Base-by-base conservation (phyloP, 2,329 filamentous ascomycete species). In the Fonsecaea monophora region DNA sequence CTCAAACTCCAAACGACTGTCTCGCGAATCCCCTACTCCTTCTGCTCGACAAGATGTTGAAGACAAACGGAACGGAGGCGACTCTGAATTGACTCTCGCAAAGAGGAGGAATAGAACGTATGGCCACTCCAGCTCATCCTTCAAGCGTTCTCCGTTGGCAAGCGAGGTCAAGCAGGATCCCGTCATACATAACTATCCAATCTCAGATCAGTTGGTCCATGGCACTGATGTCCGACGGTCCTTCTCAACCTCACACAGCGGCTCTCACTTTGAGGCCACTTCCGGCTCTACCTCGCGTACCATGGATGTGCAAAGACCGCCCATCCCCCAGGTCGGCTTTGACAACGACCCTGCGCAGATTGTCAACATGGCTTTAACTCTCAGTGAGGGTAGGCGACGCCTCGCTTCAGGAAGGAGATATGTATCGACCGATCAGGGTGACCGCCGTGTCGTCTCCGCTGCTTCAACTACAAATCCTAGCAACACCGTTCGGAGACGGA, bases 321-420 rank as follows among this genome's bases (percentile, higher is more conserved):
- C 69, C 9, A 7, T 56, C 32, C 57, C 53, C 45, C 60, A 48
- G 25, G 64, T 68, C 10, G 82, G 78, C 5, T 75, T 91, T 21
- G 88, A 92, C 73, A 84, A 90, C 67, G 94, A 97, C 74, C 90
- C 94, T 7, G 87, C 90, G 3, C 92, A 97, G 77, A 96, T 98
- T 70, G 92, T 98, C 50, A 93, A 93, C 74, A 91, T 98, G 86
- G 94, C 94, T 1, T 80, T 98, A 72, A 95, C 90, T 70, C 80
- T 98, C 58, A 96, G 91, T 80, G 92, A 97, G 78, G 92, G 90
- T 74, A 87, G 88, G 70, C 87, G 87, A 75, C 84, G 84, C 79
- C 91, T 83, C 80, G 35, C 86, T 82, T 55, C 82, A 80, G 48
- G 80, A 85, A 62, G 81, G 69, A 78, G 79, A 60, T 75, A 77